Conservation (phyloP, 257 asterid genomes). For the Solanum lignicaule region DNA sequence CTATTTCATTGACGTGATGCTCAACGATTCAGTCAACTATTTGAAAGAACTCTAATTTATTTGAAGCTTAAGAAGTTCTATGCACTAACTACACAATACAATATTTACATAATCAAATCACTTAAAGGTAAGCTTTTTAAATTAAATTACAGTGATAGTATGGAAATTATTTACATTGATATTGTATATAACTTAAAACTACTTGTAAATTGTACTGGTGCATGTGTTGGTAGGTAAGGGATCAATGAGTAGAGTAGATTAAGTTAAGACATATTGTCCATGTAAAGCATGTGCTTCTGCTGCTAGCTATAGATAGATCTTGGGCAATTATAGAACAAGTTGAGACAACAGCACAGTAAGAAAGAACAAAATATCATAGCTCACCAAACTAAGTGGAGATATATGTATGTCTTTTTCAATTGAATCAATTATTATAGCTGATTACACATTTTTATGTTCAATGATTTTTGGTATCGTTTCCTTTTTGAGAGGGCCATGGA, state of each 20-base stretch:
- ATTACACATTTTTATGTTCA: background rate
- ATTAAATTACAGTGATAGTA: background rate
- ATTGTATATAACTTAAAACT: background rate
- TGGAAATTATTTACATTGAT: background rate
- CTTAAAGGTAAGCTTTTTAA: background rate
- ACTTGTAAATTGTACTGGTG: background rate
- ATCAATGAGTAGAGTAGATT: background rate
- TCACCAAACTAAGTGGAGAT: background rate
- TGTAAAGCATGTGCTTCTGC: background rate
- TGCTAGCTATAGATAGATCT: background rate
- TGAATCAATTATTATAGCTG: too few relatives aligned
- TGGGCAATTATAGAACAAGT: background rate
- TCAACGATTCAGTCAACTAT: background rate
- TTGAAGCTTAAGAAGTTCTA: background rate
- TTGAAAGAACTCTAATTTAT: background rate
- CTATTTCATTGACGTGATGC: background rate
- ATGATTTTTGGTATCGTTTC: background rate
- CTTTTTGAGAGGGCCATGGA: background rate
- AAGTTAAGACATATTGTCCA: background rate
- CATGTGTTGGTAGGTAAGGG: background rate
- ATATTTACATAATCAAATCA: background rate
- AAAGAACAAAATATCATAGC: background rate
- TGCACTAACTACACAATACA: background rate
- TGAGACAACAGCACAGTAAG: background rate
- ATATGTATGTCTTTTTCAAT: background rate